A percentile compares a stretch with the other conserved stretches of the same genome.
These are phyloP conservation scores for Silene uniflora DNA, from an alignment of 148 eudicot genomes.

Conservation along the genomic window DNA sequence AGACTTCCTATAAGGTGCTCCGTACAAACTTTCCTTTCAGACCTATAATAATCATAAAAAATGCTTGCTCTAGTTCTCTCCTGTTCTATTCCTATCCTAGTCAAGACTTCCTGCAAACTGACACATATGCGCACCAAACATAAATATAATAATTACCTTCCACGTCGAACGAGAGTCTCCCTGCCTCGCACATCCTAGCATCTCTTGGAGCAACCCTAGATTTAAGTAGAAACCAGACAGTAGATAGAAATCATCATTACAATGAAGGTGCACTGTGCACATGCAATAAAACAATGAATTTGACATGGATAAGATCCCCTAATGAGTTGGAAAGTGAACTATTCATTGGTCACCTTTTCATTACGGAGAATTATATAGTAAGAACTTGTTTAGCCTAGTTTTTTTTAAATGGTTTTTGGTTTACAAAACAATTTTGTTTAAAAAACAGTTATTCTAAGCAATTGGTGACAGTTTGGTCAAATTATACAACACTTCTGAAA, in stretches of 20 bases:
- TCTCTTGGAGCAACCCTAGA: conserved; percentile 75
- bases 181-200: conserved; percentile 72
- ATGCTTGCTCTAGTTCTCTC: background rate
- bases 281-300: background rate
- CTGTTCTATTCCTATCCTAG: background rate
- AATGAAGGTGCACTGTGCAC: conserved; percentile 1
- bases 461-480: too few relatives aligned
- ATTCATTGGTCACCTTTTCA: background rate
- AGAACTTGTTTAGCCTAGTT: too few relatives aligned
- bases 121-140: conserved; percentile 1
- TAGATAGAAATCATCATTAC: background rate
- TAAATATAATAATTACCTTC: conserved; percentile 50
- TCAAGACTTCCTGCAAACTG: background rate
- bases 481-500: too few relatives aligned
- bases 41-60: background rate
- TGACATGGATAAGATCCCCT: background rate
- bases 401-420: too few relatives aligned
- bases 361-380: too few relatives aligned
- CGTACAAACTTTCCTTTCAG: background rate
- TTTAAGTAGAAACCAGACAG: conserved; percentile 7
- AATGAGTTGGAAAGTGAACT: background rate
- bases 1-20: background rate
- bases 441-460: too few relatives aligned
- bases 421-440: too few relatives aligned
- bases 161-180: conserved; percentile 66